Conservation (phyloP, 2,329 filamentous ascomycete genomes). For the Monilinia vaccinii-corymbosi region DNA sequence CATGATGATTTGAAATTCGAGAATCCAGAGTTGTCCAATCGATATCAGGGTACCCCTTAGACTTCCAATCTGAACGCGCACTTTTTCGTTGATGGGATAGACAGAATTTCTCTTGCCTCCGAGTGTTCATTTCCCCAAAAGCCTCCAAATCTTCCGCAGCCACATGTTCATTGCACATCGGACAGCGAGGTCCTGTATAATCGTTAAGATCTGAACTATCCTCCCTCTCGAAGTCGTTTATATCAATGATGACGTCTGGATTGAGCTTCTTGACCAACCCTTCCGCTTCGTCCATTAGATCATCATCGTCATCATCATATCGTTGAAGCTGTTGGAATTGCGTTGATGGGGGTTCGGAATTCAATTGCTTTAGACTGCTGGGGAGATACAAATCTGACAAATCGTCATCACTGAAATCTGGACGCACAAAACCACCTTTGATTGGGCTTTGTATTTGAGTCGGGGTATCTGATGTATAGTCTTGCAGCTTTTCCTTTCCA, state of each 20-base stretch:
- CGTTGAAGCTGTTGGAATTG: not conserved
- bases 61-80: conserved; percentile 35
- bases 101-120: conserved; percentile 55
- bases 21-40: conserved; percentile 54
- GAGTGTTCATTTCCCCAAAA: conserved; percentile 46
- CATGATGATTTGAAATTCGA: conserved; percentile 49
- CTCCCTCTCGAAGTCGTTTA: not conserved
- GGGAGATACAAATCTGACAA: not conserved
- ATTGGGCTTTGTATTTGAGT: not conserved
- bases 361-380: not conserved
- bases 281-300: not conserved
- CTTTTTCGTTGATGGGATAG: conserved; percentile 48
- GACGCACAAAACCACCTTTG: not conserved
- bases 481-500: not conserved
- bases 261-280: not conserved
- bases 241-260: not conserved
- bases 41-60: conserved; percentile 57
- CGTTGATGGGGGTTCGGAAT: not conserved
- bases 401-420: conserved; percentile 1
- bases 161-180: conserved; percentile 57
- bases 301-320: conserved; percentile 5
- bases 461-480: not conserved
- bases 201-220: not conserved
- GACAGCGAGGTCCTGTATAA: conserved; percentile 38
- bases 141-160: conserved; percentile 44